Evolutionary conservation across 2,329 filamentous ascomycete genomes (phyloP).

Genomic region (Talaromyces pinophilus): DNA sequence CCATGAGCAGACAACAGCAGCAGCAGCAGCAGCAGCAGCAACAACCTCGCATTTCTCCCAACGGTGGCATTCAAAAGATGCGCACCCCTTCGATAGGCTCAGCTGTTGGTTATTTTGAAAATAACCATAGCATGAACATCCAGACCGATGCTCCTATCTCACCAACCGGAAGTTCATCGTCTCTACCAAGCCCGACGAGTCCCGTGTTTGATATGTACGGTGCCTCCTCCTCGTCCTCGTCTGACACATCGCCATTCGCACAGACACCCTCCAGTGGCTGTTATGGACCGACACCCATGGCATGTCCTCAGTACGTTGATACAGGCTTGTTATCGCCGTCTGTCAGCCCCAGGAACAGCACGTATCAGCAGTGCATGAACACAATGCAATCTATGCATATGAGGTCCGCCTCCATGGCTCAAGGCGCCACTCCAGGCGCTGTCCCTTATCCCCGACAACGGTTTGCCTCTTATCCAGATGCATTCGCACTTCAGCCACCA

Average conservation of each 20-base stretch:
- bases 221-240: not conserved
- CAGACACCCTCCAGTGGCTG: constrained; percentile 26
- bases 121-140: not conserved
- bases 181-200: constrained; percentile 13
- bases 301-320: constrained; percentile 28
- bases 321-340: constrained; percentile 16
- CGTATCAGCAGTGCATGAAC: constrained; percentile 8
- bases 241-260: constrained; percentile 25
- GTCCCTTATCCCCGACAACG: constrained; percentile 13
- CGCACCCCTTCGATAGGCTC: constrained; percentile 24
- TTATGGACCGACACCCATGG: constrained; percentile 8
- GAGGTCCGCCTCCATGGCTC: constrained; percentile 15
- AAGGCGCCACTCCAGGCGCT: not conserved
- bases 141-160: constrained; percentile 3
- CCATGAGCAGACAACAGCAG: not conserved
- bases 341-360: constrained; percentile 16
- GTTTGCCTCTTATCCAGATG: constrained; percentile 22
- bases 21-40: constrained; percentile 25
- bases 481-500: constrained; percentile 9
- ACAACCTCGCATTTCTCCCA: constrained; percentile 31
- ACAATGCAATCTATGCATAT: constrained; percentile 13
- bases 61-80: constrained; percentile 37
- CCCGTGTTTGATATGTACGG: constrained; percentile 14
- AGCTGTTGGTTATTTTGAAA: not conserved
- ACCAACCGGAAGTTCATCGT: constrained; percentile 9